A percentile compares a stretch with the other conserved stretches of the same genome.
These are phyloP conservation scores for Leccinum uliginosum DNA, from an alignment of 768 basidiomycete genomes.

Conservation along the genomic window DNA sequence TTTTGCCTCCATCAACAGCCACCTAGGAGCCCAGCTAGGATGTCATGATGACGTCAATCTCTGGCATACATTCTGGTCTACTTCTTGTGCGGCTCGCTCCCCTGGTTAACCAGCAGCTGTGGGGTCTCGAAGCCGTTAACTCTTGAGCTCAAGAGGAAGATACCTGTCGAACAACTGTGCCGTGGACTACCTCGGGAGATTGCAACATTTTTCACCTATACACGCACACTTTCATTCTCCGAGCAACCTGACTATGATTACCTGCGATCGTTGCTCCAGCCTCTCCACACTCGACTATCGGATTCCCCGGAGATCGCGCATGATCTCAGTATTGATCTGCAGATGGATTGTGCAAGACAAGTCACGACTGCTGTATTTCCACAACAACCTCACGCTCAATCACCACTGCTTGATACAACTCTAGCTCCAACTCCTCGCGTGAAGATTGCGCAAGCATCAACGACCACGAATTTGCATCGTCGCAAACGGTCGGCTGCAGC, in stretches of 20 bases:
- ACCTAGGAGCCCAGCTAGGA: no score
- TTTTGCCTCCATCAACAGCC: no score
- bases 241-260: background rate
- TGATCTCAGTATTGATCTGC: background rate
- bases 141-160: background rate
- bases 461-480: background rate
- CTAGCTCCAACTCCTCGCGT: background rate
- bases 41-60: background rate
- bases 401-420: background rate
- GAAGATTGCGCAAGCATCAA: background rate
- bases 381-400: no score
- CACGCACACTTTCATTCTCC: background rate
- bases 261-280: background rate
- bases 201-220: background rate
- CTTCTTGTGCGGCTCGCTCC: background rate
- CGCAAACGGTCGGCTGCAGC: background rate
- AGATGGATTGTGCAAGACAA: background rate
- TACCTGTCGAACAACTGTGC: background rate
- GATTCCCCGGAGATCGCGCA: background rate
- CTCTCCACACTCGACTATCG: background rate
- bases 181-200: background rate
- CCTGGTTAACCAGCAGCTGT: background rate
- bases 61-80: background rate
- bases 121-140: background rate
- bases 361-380: no score